Evolutionary conservation across 208 protist species (phyloP).

Genomic region (Kentomonas sorsogonicus): DNA sequence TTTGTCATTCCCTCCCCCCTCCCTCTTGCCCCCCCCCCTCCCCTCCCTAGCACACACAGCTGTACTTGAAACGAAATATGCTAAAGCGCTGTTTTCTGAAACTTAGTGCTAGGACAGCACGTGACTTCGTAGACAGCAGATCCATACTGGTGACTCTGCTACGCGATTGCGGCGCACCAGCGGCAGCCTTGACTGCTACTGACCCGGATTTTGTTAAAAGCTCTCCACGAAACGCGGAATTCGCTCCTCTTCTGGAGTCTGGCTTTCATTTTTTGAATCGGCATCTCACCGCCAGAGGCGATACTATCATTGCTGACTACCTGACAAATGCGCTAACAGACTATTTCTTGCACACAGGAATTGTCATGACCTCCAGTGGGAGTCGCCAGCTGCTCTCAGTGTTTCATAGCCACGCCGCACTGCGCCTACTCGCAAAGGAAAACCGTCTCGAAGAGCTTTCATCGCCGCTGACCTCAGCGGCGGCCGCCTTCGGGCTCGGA

Average conservation of each 20-base stretch:
- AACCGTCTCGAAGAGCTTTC: slow-evolving; percentile 55
- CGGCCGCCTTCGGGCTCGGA: background rate
- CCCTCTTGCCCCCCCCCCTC: too few relatives aligned
- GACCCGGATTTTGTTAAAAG: too few relatives aligned
- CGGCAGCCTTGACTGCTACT: too few relatives aligned
- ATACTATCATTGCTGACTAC: slow-evolving; percentile 65
- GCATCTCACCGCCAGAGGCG: slow-evolving; percentile 73
- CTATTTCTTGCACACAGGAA: slow-evolving; percentile 35
- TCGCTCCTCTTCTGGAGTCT: slow-evolving; percentile 21
- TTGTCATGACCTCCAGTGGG: slow-evolving; percentile 51
- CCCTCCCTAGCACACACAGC: too few relatives aligned
- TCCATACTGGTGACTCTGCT: too few relatives aligned
- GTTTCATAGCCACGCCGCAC: slow-evolving; percentile 74
- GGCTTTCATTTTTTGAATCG: slow-evolving; percentile 64
- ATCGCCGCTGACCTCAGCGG: slow-evolving; percentile 20
- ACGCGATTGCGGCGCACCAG: too few relatives aligned
- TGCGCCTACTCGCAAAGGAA: slow-evolving; percentile 70
- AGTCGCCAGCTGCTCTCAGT: slow-evolving; percentile 58
- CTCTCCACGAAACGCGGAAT: too few relatives aligned
- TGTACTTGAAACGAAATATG: too few relatives aligned
- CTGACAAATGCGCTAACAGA: slow-evolving; percentile 35
- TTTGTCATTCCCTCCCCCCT: too few relatives aligned
- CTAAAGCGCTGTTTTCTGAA: too few relatives aligned
- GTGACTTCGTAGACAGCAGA: too few relatives aligned
- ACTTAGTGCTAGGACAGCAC: too few relatives aligned